These are phyloP conservation scores for Plasmodium ovale DNA, from an alignment of 169 alveolate species.

Conservation along the genomic window DNA sequence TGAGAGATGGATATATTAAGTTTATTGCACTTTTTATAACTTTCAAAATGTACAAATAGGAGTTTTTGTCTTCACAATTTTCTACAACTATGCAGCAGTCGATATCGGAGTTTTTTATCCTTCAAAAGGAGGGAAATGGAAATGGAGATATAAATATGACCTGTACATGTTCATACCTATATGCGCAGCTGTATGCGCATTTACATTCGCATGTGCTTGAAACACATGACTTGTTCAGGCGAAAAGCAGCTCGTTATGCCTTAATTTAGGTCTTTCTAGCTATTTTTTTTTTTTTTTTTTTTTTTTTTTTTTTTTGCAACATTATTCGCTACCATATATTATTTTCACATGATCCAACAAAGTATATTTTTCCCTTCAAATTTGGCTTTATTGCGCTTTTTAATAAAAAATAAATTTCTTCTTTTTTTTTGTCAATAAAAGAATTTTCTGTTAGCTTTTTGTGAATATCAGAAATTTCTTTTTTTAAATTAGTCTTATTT, in stretches of 20 bases:
- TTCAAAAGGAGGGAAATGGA: background rate
- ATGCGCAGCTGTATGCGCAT: background rate
- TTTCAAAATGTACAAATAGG: slow-evolving; percentile 50
- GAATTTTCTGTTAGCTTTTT: slow-evolving; percentile 56
- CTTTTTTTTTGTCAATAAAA: slow-evolving; percentile 59
- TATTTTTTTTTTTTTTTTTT: background rate
- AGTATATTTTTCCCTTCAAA: slow-evolving; percentile 70
- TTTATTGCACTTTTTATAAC: slow-evolving; percentile 69
- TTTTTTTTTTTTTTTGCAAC: slow-evolving; percentile 9
- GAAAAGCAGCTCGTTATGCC: background rate
- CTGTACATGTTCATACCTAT: background rate
- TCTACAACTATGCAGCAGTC: slow-evolving; percentile 73
- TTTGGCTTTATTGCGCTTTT: slow-evolving; percentile 65
- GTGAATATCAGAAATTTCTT: slow-evolving; percentile 66
- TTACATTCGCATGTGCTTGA: background rate
- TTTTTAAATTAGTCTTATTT: slow-evolving; percentile 20
- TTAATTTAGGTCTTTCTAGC: background rate
- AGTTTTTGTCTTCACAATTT: slow-evolving; percentile 69
- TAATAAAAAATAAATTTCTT: slow-evolving; percentile 55
- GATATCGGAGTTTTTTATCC: slow-evolving; percentile 74
- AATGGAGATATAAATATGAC: background rate
- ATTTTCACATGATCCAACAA: slow-evolving; percentile 70
- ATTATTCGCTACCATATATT: slow-evolving; percentile 58
- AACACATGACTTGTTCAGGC: slow-evolving; percentile 20
- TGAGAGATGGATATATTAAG: slow-evolving; percentile 59